A percentile compares a stretch with the other conserved stretches of the same genome.
phyloP scores from a whole-genome alignment of 2,329 filamentous ascomycete species.

The Ascomycota sp. region DNA sequence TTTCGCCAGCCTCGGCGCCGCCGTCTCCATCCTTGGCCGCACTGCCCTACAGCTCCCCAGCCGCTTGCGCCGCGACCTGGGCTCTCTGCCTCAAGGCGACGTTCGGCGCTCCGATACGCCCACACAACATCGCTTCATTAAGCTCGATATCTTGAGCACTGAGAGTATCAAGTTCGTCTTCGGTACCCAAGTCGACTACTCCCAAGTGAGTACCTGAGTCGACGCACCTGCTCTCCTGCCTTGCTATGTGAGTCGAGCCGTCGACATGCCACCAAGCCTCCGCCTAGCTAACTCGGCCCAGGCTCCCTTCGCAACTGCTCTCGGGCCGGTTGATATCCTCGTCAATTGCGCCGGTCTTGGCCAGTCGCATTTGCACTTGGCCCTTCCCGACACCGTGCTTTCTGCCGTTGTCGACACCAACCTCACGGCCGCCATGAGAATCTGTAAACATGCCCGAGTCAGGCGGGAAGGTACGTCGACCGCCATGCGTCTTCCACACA shows the following conservation, averaged over 20 bases:
- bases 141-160: constrained; percentile 11
- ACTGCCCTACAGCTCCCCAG: constrained; percentile 23
- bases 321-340: constrained; percentile 31
- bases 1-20: constrained; percentile 40
- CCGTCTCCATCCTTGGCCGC: constrained; percentile 38
- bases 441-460: constrained; percentile 26
- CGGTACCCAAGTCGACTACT: too few relatives aligned
- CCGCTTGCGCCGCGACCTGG: constrained; percentile 12
- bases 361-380: constrained; percentile 39
- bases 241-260: too few relatives aligned
- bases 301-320: constrained; percentile 1
- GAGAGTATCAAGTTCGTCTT: constrained; percentile 12
- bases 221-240: too few relatives aligned
- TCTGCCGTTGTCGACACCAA: constrained; percentile 45
- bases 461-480: constrained; percentile 9
- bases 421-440: constrained; percentile 39
- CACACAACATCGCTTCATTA: constrained; percentile 12
- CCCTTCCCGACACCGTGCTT: constrained; percentile 26
- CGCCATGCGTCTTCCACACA: not conserved
- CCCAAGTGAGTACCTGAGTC: too few relatives aligned
- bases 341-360: constrained; percentile 63
- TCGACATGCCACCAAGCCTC: too few relatives aligned
- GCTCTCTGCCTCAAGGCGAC: not conserved
- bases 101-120: constrained; percentile 6
- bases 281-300: not conserved